phyloP scores from a whole-genome alignment of 345 rosid species.

The Eucalyptus leucophloia region DNA sequence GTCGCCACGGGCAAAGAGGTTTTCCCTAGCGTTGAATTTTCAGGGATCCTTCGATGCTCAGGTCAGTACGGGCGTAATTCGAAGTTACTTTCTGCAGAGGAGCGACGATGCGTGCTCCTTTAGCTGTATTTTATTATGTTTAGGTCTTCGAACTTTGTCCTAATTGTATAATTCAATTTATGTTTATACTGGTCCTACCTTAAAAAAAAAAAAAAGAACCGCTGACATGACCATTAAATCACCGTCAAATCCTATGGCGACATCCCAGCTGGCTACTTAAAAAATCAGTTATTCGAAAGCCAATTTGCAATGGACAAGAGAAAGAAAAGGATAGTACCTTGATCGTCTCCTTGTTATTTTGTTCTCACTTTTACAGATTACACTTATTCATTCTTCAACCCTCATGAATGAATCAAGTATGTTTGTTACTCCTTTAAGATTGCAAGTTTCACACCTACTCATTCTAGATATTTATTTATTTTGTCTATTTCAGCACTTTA shows the following conservation, averaged over 20 bases:
- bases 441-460: background rate
- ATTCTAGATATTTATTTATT: background rate
- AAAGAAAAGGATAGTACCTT: background rate
- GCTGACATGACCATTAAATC: background rate
- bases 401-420: background rate
- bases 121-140: background rate
- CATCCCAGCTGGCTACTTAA: background rate
- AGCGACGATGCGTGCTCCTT: background rate
- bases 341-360: background rate
- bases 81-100: background rate
- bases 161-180: background rate
- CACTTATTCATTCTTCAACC: background rate
- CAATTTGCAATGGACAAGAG: background rate
- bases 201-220: background rate
- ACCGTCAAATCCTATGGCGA: background rate
- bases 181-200: background rate
- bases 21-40: background rate
- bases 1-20: background rate
- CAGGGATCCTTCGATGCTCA: background rate
- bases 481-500: background rate
- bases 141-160: background rate
- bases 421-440: background rate
- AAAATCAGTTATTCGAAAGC: background rate
- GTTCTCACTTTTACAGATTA: background rate
- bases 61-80: background rate